Conservation (phyloP, 805 yeast species). For the Maudiozyma serrabonitensis region DNA sequence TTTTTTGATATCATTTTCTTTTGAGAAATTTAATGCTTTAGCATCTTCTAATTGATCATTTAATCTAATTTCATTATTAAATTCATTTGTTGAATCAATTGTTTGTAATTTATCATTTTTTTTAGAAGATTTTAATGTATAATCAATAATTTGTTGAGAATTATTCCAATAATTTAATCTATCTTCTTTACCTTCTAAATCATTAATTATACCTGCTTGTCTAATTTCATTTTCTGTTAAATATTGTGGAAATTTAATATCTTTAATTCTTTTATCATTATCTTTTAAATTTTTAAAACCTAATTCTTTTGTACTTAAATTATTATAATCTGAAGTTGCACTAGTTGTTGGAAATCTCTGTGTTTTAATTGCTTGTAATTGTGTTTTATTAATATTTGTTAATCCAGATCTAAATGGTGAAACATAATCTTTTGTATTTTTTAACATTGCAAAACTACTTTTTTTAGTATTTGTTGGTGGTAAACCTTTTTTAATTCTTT, state of each 20-base stretch:
- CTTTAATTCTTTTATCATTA: conserved; percentile 19
- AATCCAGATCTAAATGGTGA: conserved; percentile 8
- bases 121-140: background rate
- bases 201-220: conserved; percentile 15
- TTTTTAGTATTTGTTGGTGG: background rate
- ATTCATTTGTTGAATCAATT: background rate
- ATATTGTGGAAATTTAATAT: conserved; percentile 23
- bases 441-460: background rate
- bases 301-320: conserved; percentile 14
- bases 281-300: conserved; percentile 19
- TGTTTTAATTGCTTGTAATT: conserved; percentile 5
- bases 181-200: conserved; percentile 19
- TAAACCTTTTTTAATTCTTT: background rate
- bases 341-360: conserved; percentile 22
- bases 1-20: background rate
- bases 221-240: conserved; percentile 21
- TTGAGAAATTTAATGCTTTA: background rate
- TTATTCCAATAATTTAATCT: conserved; percentile 15
- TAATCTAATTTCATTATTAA: background rate
- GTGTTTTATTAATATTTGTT: background rate
- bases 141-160: conserved; percentile 13
- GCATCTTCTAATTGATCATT: conserved; percentile 4
- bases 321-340: conserved; percentile 18
- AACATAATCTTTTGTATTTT: conserved; percentile 3
- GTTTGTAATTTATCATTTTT: background rate